These are phyloP conservation scores for Penicillium janthinellum DNA, from an alignment of 2,329 filamentous ascomycete species.

Conservation along the genomic window DNA sequence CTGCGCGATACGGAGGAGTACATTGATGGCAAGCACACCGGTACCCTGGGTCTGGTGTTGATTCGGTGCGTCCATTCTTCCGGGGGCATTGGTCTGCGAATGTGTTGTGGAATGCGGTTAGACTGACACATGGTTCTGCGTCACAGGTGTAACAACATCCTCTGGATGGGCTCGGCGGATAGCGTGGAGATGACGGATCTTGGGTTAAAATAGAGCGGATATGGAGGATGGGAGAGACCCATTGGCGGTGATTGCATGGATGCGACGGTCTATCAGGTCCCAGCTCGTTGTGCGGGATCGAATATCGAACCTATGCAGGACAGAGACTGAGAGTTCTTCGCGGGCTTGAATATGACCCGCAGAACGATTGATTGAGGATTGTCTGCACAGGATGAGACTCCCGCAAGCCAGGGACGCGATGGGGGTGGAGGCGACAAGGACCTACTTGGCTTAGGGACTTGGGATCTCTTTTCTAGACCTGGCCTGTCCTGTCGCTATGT, in stretches of 20 bases:
- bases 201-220: constrained; percentile 35
- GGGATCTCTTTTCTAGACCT: too few relatives aligned
- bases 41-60: constrained; percentile 83
- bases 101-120: background rate
- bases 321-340: background rate
- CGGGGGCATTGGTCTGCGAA: background rate
- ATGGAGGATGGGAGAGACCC: background rate
- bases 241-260: background rate
- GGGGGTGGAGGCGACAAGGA: background rate
- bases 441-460: background rate
- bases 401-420: background rate
- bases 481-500: constrained; percentile 9
- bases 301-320: background rate
- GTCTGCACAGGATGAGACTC: background rate
- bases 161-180: constrained; percentile 74
- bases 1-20: constrained; percentile 89
- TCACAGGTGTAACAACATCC: constrained; percentile 87
- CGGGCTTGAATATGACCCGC: background rate
- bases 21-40: constrained; percentile 82
- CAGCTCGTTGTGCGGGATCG: background rate
- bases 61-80: constrained; percentile 67
- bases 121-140: background rate
- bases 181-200: constrained; percentile 52
- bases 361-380: background rate
- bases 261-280: background rate